Evolutionary conservation across 306 rosid genomes (phyloP).

Genomic region (Cucurbita argyrosperma): DNA sequence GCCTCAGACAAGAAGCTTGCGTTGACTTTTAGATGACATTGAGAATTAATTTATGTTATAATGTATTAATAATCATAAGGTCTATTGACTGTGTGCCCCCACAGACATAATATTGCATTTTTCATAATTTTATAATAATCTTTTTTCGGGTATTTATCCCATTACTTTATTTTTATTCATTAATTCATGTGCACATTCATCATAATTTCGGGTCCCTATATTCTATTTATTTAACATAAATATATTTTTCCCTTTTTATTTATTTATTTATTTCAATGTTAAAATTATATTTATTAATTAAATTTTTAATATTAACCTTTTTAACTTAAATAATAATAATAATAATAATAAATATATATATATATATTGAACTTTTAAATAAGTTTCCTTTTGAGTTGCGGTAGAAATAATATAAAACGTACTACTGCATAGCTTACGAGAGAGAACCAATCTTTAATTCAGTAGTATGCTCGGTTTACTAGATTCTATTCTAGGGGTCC

Average conservation of each 20-base stretch:
- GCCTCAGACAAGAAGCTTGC: not conserved
- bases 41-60: not conserved
- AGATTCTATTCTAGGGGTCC: not conserved
- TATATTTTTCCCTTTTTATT: not conserved
- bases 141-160: not conserved
- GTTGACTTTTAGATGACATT: not conserved
- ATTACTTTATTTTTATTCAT: not conserved
- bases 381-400: no score
- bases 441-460: no score
- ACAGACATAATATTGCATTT: not conserved
- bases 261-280: no score
- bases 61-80: slow-evolving; percentile 3
- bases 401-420: no score
- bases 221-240: not conserved
- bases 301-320: no score
- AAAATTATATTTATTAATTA: no score
- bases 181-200: not conserved
- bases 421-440: no score
- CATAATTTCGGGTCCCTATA: not conserved
- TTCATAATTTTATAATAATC: not conserved
- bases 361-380: no score
- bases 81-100: not conserved
- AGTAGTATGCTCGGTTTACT: no score
- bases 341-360: no score
- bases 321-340: no score